These are phyloP conservation scores for Acidiella bohemica DNA, from an alignment of 495 filamentous ascomycete species.

Conservation along the genomic window DNA sequence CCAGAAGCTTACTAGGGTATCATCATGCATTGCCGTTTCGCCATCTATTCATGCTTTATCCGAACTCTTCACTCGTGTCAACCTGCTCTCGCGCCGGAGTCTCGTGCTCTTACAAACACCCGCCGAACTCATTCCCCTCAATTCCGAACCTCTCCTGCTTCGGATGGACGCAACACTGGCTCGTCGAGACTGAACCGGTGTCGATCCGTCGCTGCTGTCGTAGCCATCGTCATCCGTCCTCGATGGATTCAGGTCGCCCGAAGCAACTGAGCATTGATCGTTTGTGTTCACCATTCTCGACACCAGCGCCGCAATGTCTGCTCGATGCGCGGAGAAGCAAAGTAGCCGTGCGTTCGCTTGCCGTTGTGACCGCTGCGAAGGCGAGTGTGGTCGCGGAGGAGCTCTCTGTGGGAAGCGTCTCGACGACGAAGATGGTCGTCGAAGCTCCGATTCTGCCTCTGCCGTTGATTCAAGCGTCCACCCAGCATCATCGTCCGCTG, in stretches of 20 bases:
- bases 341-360: conserved; percentile 11
- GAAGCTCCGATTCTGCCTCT: neutral
- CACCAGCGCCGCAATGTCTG: conserved; percentile 11
- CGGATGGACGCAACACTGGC: neutral
- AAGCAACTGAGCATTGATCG: conserved; percentile 9
- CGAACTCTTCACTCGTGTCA: no score
- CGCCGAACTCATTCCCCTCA: conserved; percentile 3
- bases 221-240: conserved; percentile 6
- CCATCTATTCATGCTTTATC: no score
- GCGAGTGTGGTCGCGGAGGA: conserved; percentile 10
- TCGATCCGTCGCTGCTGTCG: conserved; percentile 8
- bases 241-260: neutral
- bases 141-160: neutral
- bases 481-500: conserved; percentile 15
- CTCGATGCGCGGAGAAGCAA: conserved; percentile 2
- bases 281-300: conserved; percentile 9
- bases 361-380: conserved; percentile 7
- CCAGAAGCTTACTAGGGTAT: no score
- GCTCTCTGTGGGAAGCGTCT: neutral
- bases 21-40: no score
- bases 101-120: conserved; percentile 9
- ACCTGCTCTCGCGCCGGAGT: no score
- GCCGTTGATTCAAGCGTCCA: conserved; percentile 5
- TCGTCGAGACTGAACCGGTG: neutral
- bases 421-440: neutral